Conservation (phyloP, 805 yeast genomes). For the Maudiozyma pseudohumilis region DNA sequence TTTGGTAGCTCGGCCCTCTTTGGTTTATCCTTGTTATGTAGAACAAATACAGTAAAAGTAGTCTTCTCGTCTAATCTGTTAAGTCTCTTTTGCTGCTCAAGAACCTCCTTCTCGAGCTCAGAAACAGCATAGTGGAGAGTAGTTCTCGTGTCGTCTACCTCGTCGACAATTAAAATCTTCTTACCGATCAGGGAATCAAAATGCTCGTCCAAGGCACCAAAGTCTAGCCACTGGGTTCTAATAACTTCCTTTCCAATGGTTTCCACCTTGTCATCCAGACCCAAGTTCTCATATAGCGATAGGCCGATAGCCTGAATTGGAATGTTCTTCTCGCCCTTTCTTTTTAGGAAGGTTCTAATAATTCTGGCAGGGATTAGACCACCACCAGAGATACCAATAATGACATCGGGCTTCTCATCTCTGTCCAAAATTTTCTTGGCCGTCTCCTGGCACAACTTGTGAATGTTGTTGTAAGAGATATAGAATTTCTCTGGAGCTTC, state of each 20-base stretch:
- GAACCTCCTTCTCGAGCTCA: constrained; percentile 54
- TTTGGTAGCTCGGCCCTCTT: constrained; percentile 66
- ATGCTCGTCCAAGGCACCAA: constrained; percentile 58
- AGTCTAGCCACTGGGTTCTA: constrained; percentile 86
- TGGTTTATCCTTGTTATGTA: constrained; percentile 75
- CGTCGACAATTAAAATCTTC: constrained; percentile 74
- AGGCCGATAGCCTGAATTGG: constrained; percentile 65
- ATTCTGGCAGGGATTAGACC: constrained; percentile 65
- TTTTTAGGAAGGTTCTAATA: constrained; percentile 51
- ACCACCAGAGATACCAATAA: constrained; percentile 65
- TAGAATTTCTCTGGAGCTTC: constrained; percentile 37
- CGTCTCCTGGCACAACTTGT: constrained; percentile 67
- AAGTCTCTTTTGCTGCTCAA: constrained; percentile 46
- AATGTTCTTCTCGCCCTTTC: constrained; percentile 51
- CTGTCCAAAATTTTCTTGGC: constrained; percentile 42
- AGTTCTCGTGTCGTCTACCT: constrained; percentile 88
- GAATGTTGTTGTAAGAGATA: constrained; percentile 72
- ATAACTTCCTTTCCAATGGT: constrained; percentile 69
- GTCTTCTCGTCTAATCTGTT: constrained; percentile 54
- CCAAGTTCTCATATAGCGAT: constrained; percentile 51
- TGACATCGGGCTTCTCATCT: constrained; percentile 40
- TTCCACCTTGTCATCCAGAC: constrained; percentile 34
- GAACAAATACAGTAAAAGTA: constrained; percentile 63
- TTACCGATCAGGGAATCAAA: constrained; percentile 73
- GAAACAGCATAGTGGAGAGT: constrained; percentile 75